These are phyloP conservation scores for Termitomyces sp. DNA, from an alignment of 768 basidiomycete species.

Conservation along the genomic window DNA sequence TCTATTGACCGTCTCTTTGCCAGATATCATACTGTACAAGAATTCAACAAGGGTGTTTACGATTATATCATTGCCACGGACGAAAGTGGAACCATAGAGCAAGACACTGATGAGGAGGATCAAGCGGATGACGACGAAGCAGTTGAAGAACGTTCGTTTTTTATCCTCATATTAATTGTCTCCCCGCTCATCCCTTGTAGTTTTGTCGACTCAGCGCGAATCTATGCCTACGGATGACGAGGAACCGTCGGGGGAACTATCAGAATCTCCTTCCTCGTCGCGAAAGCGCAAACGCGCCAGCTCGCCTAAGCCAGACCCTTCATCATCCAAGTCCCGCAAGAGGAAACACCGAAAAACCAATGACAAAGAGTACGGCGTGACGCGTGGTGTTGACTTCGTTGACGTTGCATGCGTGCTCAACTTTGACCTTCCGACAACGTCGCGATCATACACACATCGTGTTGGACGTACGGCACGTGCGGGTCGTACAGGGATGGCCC, in stretches of 20 bases:
- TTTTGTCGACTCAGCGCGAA: slow-evolving; percentile 54
- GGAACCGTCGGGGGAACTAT: slow-evolving; percentile 4
- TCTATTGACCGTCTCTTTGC: not conserved
- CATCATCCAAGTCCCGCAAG: slow-evolving; percentile 41
- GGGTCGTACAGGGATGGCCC: slow-evolving; percentile 86
- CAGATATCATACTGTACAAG: slow-evolving; percentile 95
- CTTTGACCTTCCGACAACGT: slow-evolving; percentile 91
- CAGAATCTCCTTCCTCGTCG: slow-evolving; percentile 19
- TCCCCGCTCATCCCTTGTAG: slow-evolving; percentile 28
- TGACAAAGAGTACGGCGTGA: slow-evolving; percentile 89
- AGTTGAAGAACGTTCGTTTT: slow-evolving; percentile 31
- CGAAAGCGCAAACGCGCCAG: slow-evolving; percentile 58
- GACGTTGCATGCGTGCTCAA: slow-evolving; percentile 97
- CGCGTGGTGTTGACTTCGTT: slow-evolving; percentile 94
- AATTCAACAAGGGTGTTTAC: slow-evolving; percentile 98
- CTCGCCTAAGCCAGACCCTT: slow-evolving; percentile 33
- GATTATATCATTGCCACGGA: slow-evolving; percentile 99
- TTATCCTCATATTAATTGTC: not conserved
- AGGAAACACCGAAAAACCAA: slow-evolving; percentile 46
- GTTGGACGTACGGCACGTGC: slow-evolving; percentile 97
- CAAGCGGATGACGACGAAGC: slow-evolving; percentile 38
- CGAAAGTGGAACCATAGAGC: slow-evolving; percentile 59
- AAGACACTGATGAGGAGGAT: slow-evolving; percentile 46
- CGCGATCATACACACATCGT: slow-evolving; percentile 90
- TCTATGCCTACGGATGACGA: slow-evolving; percentile 21